Conservation (phyloP, 495 filamentous ascomycete genomes). For the Polyplosphaeria fusca region DNA sequence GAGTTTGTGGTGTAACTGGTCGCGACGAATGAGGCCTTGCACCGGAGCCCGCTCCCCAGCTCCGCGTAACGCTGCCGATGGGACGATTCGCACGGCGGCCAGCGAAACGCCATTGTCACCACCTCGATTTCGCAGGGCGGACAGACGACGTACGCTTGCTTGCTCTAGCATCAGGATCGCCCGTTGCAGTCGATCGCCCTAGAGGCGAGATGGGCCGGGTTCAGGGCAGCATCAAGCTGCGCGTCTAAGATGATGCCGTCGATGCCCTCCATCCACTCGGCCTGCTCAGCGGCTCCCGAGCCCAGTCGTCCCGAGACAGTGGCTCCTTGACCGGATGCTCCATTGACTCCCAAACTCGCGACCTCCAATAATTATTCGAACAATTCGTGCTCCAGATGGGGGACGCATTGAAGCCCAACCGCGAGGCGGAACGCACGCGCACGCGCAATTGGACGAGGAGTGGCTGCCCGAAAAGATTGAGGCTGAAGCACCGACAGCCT, state of each 20-base stretch:
- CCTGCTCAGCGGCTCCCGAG: slow-evolving; percentile 5
- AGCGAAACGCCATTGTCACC: slow-evolving; percentile 21
- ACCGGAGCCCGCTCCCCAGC: slow-evolving; percentile 6
- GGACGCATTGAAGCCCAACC: slow-evolving; percentile 32
- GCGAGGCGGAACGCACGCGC: slow-evolving; percentile 7
- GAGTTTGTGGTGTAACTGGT: slow-evolving; percentile 9
- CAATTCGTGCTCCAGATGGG: slow-evolving; percentile 13
- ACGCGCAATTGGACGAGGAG: slow-evolving; percentile 6
- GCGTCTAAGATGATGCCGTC: background rate
- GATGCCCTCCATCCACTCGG: slow-evolving; percentile 10
- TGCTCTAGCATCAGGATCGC: slow-evolving; percentile 28
- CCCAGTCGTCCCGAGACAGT: slow-evolving; percentile 9
- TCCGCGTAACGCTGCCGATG: slow-evolving; percentile 10
- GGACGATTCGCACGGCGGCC: slow-evolving; percentile 11
- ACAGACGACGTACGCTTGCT: slow-evolving; percentile 1
- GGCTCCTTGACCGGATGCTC: slow-evolving; percentile 19
- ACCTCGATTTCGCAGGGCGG: background rate
- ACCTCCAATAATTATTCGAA: slow-evolving; percentile 9
- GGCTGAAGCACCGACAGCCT: too few relatives aligned
- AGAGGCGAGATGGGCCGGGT: background rate
- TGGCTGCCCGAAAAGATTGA: slow-evolving; percentile 15
- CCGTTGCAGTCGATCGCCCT: slow-evolving; percentile 16
- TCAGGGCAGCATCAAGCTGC: slow-evolving; percentile 11
- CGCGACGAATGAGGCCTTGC: slow-evolving; percentile 19
- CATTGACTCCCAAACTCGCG: background rate